Base-by-base conservation (phyloP, 129 eudicot species). In the Helianthus tuberosus region DNA sequence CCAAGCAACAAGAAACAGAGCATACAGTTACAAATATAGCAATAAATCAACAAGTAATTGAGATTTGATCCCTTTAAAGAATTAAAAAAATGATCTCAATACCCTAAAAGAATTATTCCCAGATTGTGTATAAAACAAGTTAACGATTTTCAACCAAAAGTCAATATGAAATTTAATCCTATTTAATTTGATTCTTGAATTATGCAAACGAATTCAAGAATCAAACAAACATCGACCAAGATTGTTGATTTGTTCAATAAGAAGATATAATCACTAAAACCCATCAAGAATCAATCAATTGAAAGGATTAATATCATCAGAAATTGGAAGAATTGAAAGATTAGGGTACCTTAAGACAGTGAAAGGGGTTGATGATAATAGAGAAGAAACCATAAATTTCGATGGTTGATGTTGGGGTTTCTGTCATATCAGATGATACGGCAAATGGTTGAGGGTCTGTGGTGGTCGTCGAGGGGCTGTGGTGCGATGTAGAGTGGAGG, bases 291-390 rank as follows among this genome's bases (percentile, higher is more conserved):
- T 36, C 44, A 54, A 61, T 69, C 61, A 52, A 73, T 66, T 74
- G 43, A 29, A 14, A 16, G 52, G 52, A 79, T 35, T 68, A 17
- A 66, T 64, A 49, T 6, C 58, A 27, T 35, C 29, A 36, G 58
- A 11, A 51, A 69, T 51, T 59, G 20, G 60, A 68, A 61, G 53
- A 49, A 13, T 8, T 20, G 44, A 35, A 36, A 36, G 64, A 57
- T 20, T 48, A 67, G 51, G 70, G 54, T 76, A 80, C 76, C 83
- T 84, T 62, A 15, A 67, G 55, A 78, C 8, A 80, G 77, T 57
- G 78, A 46, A 46, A 49, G n/a, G 50, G 72, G 71, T 13, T 41
- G 81, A 55, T 23, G 69, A 48, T 64, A 39, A 35, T 17, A 12
- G 58, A 59, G 16, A 71, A 54, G 61, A 75, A 29, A 66, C 55